A percentile compares a stretch with the other conserved stretches of the same genome.
Conservation (phyloP, 192 early-diverging fungal species). For the Backusella tarrabulga region DNA sequence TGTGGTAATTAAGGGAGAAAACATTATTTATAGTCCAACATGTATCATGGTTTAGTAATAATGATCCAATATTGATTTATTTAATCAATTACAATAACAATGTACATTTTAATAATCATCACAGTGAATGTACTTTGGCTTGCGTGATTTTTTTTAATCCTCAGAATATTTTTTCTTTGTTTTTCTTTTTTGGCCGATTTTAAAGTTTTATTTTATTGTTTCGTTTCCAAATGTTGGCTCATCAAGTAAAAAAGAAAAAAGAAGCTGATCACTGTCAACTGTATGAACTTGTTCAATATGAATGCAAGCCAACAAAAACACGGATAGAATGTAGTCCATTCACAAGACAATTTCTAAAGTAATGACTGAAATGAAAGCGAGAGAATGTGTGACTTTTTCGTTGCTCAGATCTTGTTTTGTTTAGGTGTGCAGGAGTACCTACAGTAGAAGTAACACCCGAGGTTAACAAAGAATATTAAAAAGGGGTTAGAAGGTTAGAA, state of each 20-base stretch:
- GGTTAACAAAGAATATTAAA: neutral
- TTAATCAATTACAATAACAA: neutral
- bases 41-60: neutral
- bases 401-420: neutral
- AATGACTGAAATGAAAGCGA: neutral
- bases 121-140: neutral
- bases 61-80: neutral
- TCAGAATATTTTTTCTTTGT: neutral
- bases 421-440: neutral
- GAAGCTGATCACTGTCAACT: neutral
- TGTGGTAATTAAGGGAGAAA: neutral
- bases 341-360: neutral
- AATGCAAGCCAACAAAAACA: neutral
- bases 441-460: neutral
- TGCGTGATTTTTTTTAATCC: too few species aligned
- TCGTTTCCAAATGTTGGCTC: neutral
- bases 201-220: neutral
- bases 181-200: neutral
- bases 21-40: too few species aligned
- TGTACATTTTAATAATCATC: neutral
- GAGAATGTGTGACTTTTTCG: too few species aligned
- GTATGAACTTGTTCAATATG: neutral
- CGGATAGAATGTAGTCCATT: neutral
- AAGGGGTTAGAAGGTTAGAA: neutral
- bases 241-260: neutral